Conservation (phyloP, 2,329 filamentous ascomycete species). For the Ceratocystis ficicola region DNA sequence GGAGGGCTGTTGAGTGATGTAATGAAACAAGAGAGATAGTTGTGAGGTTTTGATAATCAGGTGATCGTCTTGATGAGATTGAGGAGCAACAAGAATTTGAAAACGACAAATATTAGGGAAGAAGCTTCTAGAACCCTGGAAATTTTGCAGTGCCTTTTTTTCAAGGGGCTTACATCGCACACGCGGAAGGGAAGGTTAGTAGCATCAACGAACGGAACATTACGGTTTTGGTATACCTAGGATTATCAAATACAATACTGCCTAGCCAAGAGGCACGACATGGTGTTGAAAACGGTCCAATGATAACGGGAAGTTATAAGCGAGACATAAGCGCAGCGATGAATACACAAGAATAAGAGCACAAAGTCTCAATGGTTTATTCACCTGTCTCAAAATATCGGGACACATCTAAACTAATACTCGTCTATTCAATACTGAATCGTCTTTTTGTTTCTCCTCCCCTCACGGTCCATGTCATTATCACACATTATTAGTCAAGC, state of each 20-base stretch:
- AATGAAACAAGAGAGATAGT: neutral
- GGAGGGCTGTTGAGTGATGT: neutral
- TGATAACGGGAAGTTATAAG: neutral
- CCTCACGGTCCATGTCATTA: neutral
- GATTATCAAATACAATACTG: no score
- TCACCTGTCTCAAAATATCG: neutral
- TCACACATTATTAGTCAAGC: neutral
- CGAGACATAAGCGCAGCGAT: neutral
- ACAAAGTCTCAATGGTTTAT: neutral
- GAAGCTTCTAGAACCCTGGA: no score
- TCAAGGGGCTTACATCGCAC: no score
- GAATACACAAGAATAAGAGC: neutral
- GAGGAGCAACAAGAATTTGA: no score
- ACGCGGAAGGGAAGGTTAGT: no score
- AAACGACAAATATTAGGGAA: no score
- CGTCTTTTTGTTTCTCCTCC: neutral
- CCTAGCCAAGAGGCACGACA: no score
- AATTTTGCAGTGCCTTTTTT: no score
- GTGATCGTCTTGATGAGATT: no score
- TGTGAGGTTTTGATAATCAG: neutral
- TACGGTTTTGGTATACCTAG: no score
- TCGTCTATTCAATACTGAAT: conserved; percentile 9
- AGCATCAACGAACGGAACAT: no score
- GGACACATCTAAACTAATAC: neutral
- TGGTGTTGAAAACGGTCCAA: neutral